Conservation (phyloP, 179 eudicot species). For the Silene noctiflora region DNA sequence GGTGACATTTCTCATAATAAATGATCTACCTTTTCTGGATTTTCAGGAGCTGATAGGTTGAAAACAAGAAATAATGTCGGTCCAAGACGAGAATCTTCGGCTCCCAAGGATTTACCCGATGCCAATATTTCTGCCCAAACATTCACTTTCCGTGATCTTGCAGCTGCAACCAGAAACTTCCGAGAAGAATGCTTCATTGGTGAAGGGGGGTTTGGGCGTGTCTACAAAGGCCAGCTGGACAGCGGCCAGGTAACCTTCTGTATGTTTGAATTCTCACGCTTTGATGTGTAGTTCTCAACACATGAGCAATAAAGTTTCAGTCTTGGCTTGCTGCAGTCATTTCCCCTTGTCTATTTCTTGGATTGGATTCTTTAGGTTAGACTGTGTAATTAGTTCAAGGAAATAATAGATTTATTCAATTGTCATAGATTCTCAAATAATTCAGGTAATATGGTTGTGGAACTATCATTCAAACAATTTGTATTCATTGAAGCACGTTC, state of each 20-base stretch:
- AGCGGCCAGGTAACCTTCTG: constrained; percentile 49
- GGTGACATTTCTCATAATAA: background rate
- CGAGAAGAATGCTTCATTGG: constrained; percentile 80
- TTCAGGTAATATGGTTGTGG: background rate
- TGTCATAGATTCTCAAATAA: background rate
- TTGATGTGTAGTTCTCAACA: too few species aligned
- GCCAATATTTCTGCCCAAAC: constrained; percentile 67
- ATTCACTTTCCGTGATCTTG: constrained; percentile 85
- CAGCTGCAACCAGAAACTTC: constrained; percentile 77
- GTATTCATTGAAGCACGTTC: too few species aligned
- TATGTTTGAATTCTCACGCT: too few species aligned
- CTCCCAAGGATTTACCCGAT: constrained; percentile 42
- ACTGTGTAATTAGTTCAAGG: too few species aligned
- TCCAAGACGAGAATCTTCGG: constrained; percentile 46
- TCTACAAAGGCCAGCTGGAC: constrained; percentile 70
- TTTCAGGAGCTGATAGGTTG: constrained; percentile 68
- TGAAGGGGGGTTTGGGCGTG: constrained; percentile 96
- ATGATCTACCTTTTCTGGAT: constrained; percentile 1
- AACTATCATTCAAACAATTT: too few species aligned
- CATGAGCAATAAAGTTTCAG: too few species aligned
- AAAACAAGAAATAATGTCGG: constrained; percentile 59
- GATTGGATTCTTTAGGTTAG: too few species aligned
- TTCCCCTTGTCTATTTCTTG: too few species aligned
- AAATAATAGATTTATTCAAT: background rate
- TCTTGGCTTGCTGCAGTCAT: too few species aligned